Percentiles rank a stretch among this genome's conserved stretches.
These are phyloP conservation scores for Pyrus betulifolia DNA, from an alignment of 306 rosid species.

Conservation along the genomic window DNA sequence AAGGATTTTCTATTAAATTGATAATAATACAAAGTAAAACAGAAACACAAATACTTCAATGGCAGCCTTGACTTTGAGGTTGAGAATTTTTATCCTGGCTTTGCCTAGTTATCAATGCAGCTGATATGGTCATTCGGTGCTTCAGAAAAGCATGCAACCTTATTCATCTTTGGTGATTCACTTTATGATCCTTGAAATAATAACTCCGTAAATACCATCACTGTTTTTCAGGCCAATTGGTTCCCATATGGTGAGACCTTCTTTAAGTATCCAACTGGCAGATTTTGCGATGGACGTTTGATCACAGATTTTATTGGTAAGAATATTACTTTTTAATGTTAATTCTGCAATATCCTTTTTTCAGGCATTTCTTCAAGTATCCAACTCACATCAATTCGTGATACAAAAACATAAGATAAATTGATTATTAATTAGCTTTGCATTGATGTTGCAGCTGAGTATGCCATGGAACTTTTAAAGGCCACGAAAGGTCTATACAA, in stretches of 20 bases:
- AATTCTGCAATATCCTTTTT: not conserved
- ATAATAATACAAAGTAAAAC: not conserved
- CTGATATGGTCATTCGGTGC: not conserved
- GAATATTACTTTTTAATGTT: no score
- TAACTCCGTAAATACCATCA: constrained; percentile 31
- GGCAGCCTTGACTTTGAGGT: not conserved
- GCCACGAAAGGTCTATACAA: constrained; percentile 24
- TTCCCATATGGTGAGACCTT: constrained; percentile 32
- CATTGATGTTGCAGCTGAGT: constrained; percentile 15
- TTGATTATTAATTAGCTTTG: no score
- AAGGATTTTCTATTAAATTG: not conserved
- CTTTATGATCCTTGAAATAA: constrained; percentile 37
- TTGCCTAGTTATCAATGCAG: not conserved
- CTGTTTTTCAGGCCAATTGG: constrained; percentile 4
- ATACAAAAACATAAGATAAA: not conserved
- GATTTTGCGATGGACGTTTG: constrained; percentile 35
- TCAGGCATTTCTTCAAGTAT: no score
- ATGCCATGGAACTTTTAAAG: constrained; percentile 9
- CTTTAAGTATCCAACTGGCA: constrained; percentile 36
- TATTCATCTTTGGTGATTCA: constrained; percentile 42
- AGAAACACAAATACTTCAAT: not conserved
- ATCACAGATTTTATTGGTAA: constrained; percentile 43
- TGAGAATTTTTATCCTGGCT: not conserved
- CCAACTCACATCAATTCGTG: no score
- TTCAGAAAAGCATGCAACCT: constrained; percentile 3